Evolutionary conservation across 2,329 filamentous ascomycete genomes (phyloP).

Genomic region (Fusarium sp.): DNA sequence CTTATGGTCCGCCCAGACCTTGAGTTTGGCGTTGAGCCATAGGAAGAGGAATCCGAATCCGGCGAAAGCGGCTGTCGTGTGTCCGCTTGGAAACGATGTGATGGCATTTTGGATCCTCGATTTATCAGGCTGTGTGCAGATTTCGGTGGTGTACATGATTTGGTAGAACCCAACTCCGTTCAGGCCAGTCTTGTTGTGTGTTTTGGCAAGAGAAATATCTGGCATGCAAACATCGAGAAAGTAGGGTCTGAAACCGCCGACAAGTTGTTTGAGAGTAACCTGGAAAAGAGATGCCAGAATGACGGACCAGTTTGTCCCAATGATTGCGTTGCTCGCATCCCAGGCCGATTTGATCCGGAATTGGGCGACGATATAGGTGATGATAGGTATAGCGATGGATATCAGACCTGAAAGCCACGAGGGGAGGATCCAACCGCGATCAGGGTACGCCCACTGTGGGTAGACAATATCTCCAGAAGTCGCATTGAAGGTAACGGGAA

Average conservation of each 20-base stretch:
- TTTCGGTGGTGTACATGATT: conserved; percentile 71
- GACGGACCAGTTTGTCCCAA: conserved; percentile 69
- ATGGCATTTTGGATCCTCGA: conserved; percentile 67
- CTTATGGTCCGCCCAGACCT: conserved; percentile 73
- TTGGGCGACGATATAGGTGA: conserved; percentile 65
- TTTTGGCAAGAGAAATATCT: conserved; percentile 54
- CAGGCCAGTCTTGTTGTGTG: conserved; percentile 52
- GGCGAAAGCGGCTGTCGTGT: conserved; percentile 71
- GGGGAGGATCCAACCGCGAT: conserved; percentile 69
- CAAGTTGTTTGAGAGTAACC: conserved; percentile 72
- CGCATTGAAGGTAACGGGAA: conserved; percentile 65
- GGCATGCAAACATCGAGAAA: conserved; percentile 73
- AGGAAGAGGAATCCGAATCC: conserved; percentile 71
- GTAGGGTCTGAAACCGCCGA: conserved; percentile 70
- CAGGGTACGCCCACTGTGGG: conserved; percentile 71
- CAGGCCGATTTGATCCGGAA: conserved; percentile 65
- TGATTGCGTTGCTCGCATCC: conserved; percentile 69
- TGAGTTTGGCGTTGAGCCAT: conserved; percentile 77
- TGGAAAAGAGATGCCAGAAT: conserved; percentile 70
- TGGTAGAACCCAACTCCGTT: conserved; percentile 61
- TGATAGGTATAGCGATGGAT: conserved; percentile 65
- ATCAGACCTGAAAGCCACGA: conserved; percentile 67
- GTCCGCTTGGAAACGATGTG: conserved; percentile 74
- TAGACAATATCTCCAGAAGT: conserved; percentile 69
- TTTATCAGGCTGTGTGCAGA: conserved; percentile 67